Conservation (phyloP, 169 alveolate species). For the Plasmodium vivax region DNA sequence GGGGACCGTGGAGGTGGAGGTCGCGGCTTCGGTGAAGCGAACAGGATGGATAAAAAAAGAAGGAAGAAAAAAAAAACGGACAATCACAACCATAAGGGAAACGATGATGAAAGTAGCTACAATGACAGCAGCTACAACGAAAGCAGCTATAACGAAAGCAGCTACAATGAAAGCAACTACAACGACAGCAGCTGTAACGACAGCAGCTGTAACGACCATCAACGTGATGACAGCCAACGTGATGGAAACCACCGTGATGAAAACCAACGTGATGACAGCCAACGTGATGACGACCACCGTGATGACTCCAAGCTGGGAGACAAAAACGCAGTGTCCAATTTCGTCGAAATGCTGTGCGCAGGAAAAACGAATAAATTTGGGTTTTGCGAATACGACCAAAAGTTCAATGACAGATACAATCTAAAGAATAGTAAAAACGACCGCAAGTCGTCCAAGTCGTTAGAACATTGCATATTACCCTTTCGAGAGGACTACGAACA, state of each 20-base stretch:
- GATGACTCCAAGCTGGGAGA: conserved; percentile 13
- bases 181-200: neutral
- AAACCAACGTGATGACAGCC: neutral
- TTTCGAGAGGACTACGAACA: conserved; percentile 30
- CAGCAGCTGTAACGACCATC: neutral
- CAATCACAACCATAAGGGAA: neutral
- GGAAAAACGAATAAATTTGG: conserved; percentile 71
- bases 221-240: neutral
- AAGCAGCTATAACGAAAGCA: neutral
- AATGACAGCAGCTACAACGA: neutral
- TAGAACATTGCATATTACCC: conserved; percentile 46
- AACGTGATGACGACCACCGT: neutral
- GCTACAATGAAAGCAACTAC: neutral
- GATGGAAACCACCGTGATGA: neutral
- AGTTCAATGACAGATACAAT: conserved; percentile 58
- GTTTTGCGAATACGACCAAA: conserved; percentile 69
- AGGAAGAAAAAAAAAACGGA: neutral
- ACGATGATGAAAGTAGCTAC: neutral
- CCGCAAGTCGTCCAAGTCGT: conserved; percentile 18
- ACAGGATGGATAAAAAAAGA: neutral
- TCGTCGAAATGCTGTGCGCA: conserved; percentile 71
- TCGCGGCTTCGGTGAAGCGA: neutral
- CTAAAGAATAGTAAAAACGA: conserved; percentile 45
- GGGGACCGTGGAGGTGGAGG: neutral
- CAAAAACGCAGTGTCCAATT: conserved; percentile 56